Evolutionary conservation across 176 grass and related monocot genomes (phyloP), one percentile per base, ranked within the genome.

Genomic region (Tillandsia leiboldiana): DNA sequence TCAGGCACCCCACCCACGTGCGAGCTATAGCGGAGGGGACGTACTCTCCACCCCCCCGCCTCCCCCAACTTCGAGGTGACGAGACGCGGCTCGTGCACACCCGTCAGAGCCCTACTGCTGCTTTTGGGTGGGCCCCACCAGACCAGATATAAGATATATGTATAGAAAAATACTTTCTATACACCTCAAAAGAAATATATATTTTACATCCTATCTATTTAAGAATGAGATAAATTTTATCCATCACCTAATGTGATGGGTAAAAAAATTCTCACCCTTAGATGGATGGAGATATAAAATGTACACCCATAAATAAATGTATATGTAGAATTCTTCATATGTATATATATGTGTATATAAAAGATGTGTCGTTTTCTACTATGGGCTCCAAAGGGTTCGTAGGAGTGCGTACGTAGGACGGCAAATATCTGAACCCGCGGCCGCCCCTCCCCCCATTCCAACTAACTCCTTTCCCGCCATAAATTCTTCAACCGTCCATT

Each of bases 61-160:
- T 11, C 84, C 83, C 86, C 65, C 86, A 77, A 78, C 62, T 13
- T 68, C 74, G 90, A 89, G 81, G 80, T 89, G 90, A 94, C 86
- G 77, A 73, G 3, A 84, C 80, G 77, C 51, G 78, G 80, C 86
- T 89, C 90, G 90, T 94, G 90, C 86, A 80, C 90, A 94, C 90
- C 86, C 86, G 86, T 83, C 88, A 84, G 81, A 65, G 66, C 81
- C 73, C 81, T 79, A 87, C 77, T 8, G 33, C 29, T 33, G 33
- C 33, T 42, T 7, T 42, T 42, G 23, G 1, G 64, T 66, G 65
- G 65, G 65, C 33, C 33, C 33, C 33, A 47, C 64, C 27, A 12
- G 15, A 9, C 8, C 1, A 42, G 3, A 42, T 10, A 20, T 13
- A 1, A 24, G 24, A 24, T 24, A 24, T 24, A 24, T 24, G 24